Conservation (phyloP, 1,284 basidiomycete species). For the Leucoagaricus sp. region DNA sequence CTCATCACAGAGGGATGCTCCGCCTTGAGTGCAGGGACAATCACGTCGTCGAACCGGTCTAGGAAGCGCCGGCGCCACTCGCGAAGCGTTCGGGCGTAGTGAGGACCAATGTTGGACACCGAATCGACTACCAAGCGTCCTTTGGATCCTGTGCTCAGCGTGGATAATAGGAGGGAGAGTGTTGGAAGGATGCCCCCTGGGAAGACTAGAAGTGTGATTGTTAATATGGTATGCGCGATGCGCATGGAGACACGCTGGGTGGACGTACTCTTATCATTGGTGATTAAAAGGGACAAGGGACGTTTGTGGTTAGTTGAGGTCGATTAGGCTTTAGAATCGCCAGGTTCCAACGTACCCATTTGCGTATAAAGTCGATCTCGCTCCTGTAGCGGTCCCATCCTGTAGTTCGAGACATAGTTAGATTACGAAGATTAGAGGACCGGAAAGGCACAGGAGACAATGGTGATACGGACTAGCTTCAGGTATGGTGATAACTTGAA, state of each 20-base stretch:
- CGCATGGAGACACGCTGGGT: not conserved
- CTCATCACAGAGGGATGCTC: conserved; percentile 64
- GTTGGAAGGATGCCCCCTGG: conserved; percentile 79
- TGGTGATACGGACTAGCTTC: conserved; percentile 57
- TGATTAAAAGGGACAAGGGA: not conserved
- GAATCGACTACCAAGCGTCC: conserved; percentile 70
- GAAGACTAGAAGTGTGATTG: conserved; percentile 52
- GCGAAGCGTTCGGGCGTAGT: conserved; percentile 82
- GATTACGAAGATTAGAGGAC: conserved; percentile 24
- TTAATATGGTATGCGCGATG: not conserved
- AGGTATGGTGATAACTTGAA: conserved; percentile 82
- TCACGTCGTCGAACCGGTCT: conserved; percentile 60
- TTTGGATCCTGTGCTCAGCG: conserved; percentile 54
- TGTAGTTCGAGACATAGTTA: conserved; percentile 23
- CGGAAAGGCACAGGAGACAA: not conserved
- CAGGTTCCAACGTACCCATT: conserved; percentile 63
- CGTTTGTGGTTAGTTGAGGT: not conserved
- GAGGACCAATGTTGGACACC: conserved; percentile 78
- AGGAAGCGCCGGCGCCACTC: conserved; percentile 77
- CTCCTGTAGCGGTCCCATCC: conserved; percentile 59
- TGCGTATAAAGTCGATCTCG: conserved; percentile 77
- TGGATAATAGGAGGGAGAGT: conserved; percentile 60
- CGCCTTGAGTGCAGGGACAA: conserved; percentile 60
- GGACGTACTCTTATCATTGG: conserved; percentile 21
- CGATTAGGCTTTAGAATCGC: not conserved